These are phyloP conservation scores for Leccinum arenicola DNA, from an alignment of 768 basidiomycete species.

Conservation along the genomic window DNA sequence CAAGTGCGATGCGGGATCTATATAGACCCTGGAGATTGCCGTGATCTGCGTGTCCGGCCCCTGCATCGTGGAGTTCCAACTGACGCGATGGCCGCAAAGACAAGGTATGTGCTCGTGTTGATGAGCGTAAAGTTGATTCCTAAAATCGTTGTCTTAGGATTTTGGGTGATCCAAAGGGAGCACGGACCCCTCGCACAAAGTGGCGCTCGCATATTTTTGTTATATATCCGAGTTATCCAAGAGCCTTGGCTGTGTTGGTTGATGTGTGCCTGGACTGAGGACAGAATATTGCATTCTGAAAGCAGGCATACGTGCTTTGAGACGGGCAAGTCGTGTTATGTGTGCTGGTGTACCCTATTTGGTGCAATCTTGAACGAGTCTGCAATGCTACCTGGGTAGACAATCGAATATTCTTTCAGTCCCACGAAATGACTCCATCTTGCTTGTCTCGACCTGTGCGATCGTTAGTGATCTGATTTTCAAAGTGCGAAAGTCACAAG, in stretches of 20 bases:
- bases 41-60: constrained; percentile 20
- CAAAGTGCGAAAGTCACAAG: too few species aligned
- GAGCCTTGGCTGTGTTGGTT: background rate
- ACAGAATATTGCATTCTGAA: too few species aligned
- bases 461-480: background rate
- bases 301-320: too few species aligned
- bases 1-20: constrained; percentile 12
- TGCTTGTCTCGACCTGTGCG: background rate
- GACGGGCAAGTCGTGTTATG: too few species aligned
- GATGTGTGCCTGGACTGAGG: background rate
- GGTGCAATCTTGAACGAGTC: background rate
- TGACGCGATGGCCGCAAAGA: constrained; percentile 14
- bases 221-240: too few species aligned
- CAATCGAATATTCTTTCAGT: background rate
- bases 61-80: constrained; percentile 22
- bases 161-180: constrained; percentile 21
- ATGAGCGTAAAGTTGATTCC: background rate
- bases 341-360: background rate
- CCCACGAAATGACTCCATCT: background rate
- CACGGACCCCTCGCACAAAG: background rate
- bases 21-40: constrained; percentile 21
- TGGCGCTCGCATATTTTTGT: background rate
- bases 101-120: constrained; percentile 22
- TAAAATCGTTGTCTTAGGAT: constrained; percentile 9
- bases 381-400: background rate